Conservation (phyloP, 2,329 filamentous ascomycete genomes). For the Cadophora sp. region DNA sequence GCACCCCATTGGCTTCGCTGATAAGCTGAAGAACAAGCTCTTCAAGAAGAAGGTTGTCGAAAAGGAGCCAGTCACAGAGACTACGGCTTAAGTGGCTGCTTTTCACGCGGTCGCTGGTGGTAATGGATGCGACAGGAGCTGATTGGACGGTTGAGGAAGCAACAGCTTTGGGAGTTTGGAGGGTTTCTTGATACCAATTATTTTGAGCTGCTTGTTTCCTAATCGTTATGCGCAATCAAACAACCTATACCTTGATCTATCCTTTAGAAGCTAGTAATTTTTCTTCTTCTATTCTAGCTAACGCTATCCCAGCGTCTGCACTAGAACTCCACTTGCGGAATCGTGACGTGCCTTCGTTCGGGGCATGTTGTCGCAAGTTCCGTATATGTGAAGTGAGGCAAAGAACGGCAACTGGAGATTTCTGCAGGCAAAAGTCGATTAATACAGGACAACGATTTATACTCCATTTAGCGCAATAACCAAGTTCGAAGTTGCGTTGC, state of each 20-base stretch:
- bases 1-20: slow-evolving; percentile 52
- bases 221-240: slow-evolving; percentile 6
- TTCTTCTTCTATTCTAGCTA: not conserved
- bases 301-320: not conserved
- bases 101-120: slow-evolving; percentile 1
- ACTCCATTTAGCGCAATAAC: no score
- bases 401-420: no score
- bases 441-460: not conserved
- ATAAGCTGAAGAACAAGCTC: slow-evolving; percentile 56
- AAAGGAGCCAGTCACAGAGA: slow-evolving; percentile 30
- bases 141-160: slow-evolving; percentile 12
- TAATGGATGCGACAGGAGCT: slow-evolving; percentile 14
- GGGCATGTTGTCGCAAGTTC: no score
- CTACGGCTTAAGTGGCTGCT: slow-evolving; percentile 15
- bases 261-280: no score
- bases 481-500: no score
- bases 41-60: slow-evolving; percentile 44
- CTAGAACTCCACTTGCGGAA: not conserved
- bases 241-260: not conserved
- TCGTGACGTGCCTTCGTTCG: not conserved
- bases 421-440: no score
- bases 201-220: slow-evolving; percentile 13
- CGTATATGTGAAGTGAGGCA: no score
- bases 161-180: slow-evolving; percentile 22
- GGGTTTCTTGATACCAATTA: slow-evolving; percentile 39